Evolutionary conservation across 192 early-diverging fungal genomes (phyloP).

Genomic region (Podochytrium sp.): DNA sequence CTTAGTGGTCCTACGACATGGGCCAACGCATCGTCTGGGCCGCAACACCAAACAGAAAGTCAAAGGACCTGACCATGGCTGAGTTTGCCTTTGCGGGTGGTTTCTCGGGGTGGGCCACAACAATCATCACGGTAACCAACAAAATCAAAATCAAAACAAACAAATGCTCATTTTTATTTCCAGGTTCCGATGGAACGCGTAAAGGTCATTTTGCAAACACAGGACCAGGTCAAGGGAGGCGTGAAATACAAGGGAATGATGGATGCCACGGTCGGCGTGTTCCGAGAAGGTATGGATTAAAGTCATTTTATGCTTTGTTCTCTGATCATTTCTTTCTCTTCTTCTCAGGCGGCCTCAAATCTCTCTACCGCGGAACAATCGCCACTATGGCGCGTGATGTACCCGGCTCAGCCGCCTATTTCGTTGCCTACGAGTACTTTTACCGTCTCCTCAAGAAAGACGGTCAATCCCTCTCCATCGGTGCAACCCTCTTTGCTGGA

Average conservation of each 20-base stretch:
- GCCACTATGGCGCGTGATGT: slow-evolving; percentile 93
- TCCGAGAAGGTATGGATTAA: slow-evolving; percentile 62
- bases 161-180: neutral
- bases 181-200: slow-evolving; percentile 17
- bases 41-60: slow-evolving; percentile 59
- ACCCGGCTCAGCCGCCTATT: slow-evolving; percentile 90
- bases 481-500: slow-evolving; percentile 90
- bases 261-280: slow-evolving; percentile 83
- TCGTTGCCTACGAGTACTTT: slow-evolving; percentile 82
- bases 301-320: neutral
- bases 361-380: slow-evolving; percentile 91
- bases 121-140: slow-evolving; percentile 70
- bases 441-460: slow-evolving; percentile 70
- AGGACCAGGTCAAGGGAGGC: slow-evolving; percentile 64
- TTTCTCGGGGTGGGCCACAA: slow-evolving; percentile 95
- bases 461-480: slow-evolving; percentile 60
- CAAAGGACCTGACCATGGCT: slow-evolving; percentile 64
- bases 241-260: slow-evolving; percentile 88
- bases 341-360: slow-evolving; percentile 67
- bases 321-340: neutral
- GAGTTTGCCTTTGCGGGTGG: slow-evolving; percentile 90
- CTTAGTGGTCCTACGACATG: slow-evolving; percentile 61
- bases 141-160: neutral
- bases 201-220: slow-evolving; percentile 83
- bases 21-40: slow-evolving; percentile 73